Percentiles rank a stretch among this genome's conserved stretches.
Evolutionary conservation across 164 flowering plant genomes (phyloP).

Genomic region (Tinospora cordifolia): DNA sequence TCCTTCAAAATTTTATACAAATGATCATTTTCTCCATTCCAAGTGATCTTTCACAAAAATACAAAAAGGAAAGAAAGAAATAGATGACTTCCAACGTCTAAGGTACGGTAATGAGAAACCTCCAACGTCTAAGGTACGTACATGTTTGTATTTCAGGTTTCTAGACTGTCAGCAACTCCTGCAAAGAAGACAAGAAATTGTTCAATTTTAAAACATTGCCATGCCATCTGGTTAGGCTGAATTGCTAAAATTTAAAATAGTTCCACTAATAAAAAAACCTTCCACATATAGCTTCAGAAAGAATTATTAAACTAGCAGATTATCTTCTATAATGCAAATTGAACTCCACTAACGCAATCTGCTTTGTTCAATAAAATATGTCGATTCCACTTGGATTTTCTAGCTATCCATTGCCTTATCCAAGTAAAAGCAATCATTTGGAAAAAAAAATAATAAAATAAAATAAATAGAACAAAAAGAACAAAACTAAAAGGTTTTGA

Average conservation of each 20-base stretch:
- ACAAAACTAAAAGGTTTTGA: background rate
- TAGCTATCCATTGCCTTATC: background rate
- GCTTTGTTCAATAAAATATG: background rate
- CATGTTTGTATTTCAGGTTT: background rate
- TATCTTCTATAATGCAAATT: background rate
- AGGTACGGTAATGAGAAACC: too few relatives aligned
- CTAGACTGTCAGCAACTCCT: conserved; percentile 20
- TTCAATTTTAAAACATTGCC: background rate
- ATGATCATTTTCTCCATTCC: background rate
- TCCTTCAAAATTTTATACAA: background rate
- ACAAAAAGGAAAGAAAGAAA: too few relatives aligned
- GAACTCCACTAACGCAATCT: background rate
- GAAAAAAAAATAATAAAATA: background rate
- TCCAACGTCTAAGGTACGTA: too few relatives aligned
- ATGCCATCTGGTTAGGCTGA: too few relatives aligned
- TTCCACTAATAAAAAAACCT: background rate
- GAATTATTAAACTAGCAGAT: background rate
- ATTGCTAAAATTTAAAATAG: background rate
- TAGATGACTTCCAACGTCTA: too few relatives aligned
- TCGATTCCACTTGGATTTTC: background rate
- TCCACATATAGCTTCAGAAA: background rate
- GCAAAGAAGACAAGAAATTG: conserved; percentile 10
- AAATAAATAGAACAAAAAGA: background rate
- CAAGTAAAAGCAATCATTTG: background rate
- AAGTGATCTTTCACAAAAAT: background rate